Evolutionary conservation across 192 early-diverging fungal species (phyloP).

Genomic region (Paraglomus occultum): DNA sequence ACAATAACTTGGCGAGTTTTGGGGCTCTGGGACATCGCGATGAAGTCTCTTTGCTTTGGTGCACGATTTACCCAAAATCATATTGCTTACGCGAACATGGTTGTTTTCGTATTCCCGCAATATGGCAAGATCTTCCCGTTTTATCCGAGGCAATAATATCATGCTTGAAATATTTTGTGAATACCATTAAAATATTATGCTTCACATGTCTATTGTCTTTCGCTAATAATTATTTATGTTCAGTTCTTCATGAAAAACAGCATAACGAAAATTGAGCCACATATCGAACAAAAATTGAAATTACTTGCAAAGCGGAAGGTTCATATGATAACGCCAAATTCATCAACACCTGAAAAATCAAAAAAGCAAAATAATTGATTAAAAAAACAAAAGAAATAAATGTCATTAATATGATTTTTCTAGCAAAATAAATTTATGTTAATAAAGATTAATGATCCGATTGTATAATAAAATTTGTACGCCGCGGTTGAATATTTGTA

Average conservation of each 20-base stretch:
- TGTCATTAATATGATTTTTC: not conserved
- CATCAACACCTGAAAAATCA: not conserved
- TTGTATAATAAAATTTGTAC: too few relatives aligned
- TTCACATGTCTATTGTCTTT: not conserved
- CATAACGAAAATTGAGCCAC: not conserved
- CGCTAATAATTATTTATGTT: constrained; percentile 14
- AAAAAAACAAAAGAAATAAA: constrained; percentile 7
- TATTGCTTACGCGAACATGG: not conserved
- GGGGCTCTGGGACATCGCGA: not conserved
- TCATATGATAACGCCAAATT: constrained; percentile 13
- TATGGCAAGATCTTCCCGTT: constrained; percentile 6
- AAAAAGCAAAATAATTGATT: constrained; percentile 14
- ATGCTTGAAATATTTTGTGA: not conserved
- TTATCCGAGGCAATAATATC: not conserved
- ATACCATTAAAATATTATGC: not conserved
- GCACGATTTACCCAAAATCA: not conserved
- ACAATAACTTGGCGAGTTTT: not conserved
- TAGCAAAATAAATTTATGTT: too few relatives aligned
- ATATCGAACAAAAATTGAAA: constrained; percentile 17
- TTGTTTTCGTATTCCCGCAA: not conserved
- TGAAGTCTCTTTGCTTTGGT: not conserved
- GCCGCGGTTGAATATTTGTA: too few relatives aligned
- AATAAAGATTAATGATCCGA: too few relatives aligned
- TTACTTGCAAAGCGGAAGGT: constrained; percentile 22
- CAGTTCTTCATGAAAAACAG: constrained; percentile 24